A percentile compares a stretch with the other conserved stretches of the same genome.
Evolutionary conservation across 768 basidiomycete genomes (phyloP).

Genomic region (Coprinopsis cinerea): DNA sequence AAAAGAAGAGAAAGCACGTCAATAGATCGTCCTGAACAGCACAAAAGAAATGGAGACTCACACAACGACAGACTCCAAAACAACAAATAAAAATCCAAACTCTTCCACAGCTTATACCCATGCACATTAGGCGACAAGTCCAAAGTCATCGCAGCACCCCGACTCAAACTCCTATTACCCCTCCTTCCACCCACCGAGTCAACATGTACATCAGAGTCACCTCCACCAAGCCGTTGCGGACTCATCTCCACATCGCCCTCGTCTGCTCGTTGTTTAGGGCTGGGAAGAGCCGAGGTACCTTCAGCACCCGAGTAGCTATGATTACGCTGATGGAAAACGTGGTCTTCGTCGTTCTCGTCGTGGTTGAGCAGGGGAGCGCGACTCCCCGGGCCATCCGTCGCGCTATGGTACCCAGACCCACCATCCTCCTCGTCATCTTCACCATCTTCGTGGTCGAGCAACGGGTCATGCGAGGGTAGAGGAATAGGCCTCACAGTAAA

Average conservation of each 20-base stretch:
- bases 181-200: not conserved
- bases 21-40: not conserved
- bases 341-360: not conserved
- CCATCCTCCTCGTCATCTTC: not conserved
- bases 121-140: slow-evolving; percentile 43
- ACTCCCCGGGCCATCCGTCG: not conserved
- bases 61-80: slow-evolving; percentile 52
- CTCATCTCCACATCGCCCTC: slow-evolving; percentile 16
- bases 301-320: too few relatives aligned
- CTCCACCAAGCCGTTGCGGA: slow-evolving; percentile 2
- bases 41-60: slow-evolving; percentile 28
- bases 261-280: too few relatives aligned
- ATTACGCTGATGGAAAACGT: not conserved
- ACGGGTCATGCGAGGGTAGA: slow-evolving; percentile 33
- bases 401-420: not conserved
- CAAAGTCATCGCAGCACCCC: slow-evolving; percentile 16
- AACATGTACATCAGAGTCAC: not conserved
- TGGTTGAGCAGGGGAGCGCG: not conserved
- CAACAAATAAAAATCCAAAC: slow-evolving; percentile 60
- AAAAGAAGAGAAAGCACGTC: not conserved
- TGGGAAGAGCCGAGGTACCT: too few relatives aligned
- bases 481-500: slow-evolving; percentile 70
- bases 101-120: slow-evolving; percentile 45
- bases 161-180: slow-evolving; percentile 16
- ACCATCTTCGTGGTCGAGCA: slow-evolving; percentile 2